A percentile compares a stretch with the other conserved stretches of the same genome.
phyloP scores from a whole-genome alignment of 345 rosid species.

The Citrus glauca region DNA sequence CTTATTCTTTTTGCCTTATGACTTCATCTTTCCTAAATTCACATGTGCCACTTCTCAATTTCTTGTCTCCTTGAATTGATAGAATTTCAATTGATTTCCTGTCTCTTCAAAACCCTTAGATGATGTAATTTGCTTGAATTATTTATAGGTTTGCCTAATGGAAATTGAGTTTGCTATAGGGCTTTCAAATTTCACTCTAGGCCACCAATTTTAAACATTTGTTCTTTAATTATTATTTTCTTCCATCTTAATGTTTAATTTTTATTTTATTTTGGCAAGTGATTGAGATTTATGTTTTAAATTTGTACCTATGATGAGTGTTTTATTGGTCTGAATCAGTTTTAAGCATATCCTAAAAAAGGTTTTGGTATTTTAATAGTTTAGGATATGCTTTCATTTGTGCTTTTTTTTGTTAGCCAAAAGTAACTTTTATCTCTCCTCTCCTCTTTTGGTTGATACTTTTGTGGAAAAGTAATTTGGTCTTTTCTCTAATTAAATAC shows the following conservation, averaged over 20 bases:
- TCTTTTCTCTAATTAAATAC: constrained; percentile 16
- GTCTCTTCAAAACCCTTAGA: no score
- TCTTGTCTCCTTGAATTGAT: no score
- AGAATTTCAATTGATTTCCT: no score
- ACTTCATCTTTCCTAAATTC: no score
- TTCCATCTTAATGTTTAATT: no score
- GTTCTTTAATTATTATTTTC: no score
- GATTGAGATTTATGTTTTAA: constrained; percentile 5
- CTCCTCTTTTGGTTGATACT: constrained; percentile 30
- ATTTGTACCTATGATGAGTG: neutral
- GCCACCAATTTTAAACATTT: no score
- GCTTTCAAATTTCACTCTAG: neutral
- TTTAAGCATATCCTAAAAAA: constrained; percentile 23
- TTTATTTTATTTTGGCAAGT: neutral
- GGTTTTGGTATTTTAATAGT: constrained; percentile 17
- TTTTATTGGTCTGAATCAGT: constrained; percentile 10
- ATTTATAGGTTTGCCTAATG: no score
- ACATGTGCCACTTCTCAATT: no score
- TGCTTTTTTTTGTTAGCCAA: constrained; percentile 23
- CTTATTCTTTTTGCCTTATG: no score
- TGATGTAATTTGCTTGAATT: no score
- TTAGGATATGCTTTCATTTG: constrained; percentile 15
- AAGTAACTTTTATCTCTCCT: constrained; percentile 37
- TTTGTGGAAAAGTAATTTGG: constrained; percentile 16
- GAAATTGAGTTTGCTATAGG: no score